These are phyloP conservation scores for Hippophae tibetana DNA, from an alignment of 306 rosid species.

Conservation along the genomic window DNA sequence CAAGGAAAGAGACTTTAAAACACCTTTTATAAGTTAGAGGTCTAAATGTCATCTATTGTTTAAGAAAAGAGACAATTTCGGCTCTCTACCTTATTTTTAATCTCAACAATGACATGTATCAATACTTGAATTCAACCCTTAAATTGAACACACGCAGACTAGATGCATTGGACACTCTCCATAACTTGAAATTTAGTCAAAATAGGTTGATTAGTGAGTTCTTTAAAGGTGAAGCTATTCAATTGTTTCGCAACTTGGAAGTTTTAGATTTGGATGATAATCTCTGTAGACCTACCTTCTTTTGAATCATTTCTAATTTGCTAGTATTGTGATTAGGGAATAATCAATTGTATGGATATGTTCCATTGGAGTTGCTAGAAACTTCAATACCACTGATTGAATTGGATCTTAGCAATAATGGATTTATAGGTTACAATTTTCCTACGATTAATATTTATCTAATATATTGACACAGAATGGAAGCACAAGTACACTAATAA, in stretches of 20 bases:
- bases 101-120: no score
- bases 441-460: not conserved
- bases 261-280: slow-evolving; percentile 65
- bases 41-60: no score
- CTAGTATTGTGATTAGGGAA: slow-evolving; percentile 42
- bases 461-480: no score
- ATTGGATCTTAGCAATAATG: slow-evolving; percentile 81
- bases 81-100: no score
- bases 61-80: no score
- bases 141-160: no score
- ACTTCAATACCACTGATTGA: slow-evolving; percentile 47
- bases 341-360: slow-evolving; percentile 51
- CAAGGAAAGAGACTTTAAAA: no score
- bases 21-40: no score
- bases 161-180: slow-evolving; percentile 27
- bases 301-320: slow-evolving; percentile 43
- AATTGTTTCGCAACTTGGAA: slow-evolving; percentile 52
- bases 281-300: slow-evolving; percentile 69
- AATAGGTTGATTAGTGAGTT: slow-evolving; percentile 55
- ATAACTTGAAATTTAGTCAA: slow-evolving; percentile 41
- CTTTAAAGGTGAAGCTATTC: slow-evolving; percentile 39
- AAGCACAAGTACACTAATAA: no score
- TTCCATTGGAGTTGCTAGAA: slow-evolving; percentile 51
- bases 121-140: no score
- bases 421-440: slow-evolving; percentile 55